phyloP scores from a whole-genome alignment of 371 early-diverging fungal species.

The Haplosporangium sp. region DNA sequence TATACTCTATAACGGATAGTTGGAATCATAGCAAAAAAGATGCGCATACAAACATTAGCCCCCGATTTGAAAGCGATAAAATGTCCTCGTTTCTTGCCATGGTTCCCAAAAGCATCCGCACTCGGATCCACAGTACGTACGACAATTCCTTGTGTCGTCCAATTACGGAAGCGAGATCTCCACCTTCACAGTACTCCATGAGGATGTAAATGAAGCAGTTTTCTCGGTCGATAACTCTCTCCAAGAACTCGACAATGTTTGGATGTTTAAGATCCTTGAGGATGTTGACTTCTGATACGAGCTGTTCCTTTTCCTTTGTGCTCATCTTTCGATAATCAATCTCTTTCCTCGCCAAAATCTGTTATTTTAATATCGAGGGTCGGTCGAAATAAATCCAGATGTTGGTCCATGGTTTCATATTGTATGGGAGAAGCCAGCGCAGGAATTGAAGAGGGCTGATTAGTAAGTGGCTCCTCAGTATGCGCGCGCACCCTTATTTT shows the following conservation, averaged over 20 bases:
- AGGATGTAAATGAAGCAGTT: slow-evolving; percentile 74
- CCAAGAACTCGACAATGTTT: slow-evolving; percentile 79
- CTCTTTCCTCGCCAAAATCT: slow-evolving; percentile 78
- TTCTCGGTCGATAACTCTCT: slow-evolving; percentile 70
- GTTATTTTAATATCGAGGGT: neutral
- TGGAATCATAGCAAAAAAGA: no score
- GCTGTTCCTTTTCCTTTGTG: slow-evolving; percentile 72
- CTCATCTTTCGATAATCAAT: slow-evolving; percentile 79
- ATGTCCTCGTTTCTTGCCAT: neutral
- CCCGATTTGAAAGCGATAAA: no score
- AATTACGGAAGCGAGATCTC: slow-evolving; percentile 71
- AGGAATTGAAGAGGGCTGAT: neutral
- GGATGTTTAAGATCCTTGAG: slow-evolving; percentile 76
- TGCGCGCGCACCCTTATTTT: neutral
- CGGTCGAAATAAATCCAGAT: neutral
- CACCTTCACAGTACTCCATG: slow-evolving; percentile 69
- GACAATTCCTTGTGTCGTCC: slow-evolving; percentile 63
- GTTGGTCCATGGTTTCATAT: neutral
- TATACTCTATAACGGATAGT: slow-evolving; percentile 45
- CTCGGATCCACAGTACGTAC: slow-evolving; percentile 39
- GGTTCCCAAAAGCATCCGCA: neutral
- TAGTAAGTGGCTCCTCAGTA: no score
- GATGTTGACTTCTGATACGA: slow-evolving; percentile 80
- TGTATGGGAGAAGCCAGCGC: no score
- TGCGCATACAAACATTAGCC: no score